Base-by-base conservation (phyloP, 1,139 yeast genomes). In the Pichia sp. region DNA sequence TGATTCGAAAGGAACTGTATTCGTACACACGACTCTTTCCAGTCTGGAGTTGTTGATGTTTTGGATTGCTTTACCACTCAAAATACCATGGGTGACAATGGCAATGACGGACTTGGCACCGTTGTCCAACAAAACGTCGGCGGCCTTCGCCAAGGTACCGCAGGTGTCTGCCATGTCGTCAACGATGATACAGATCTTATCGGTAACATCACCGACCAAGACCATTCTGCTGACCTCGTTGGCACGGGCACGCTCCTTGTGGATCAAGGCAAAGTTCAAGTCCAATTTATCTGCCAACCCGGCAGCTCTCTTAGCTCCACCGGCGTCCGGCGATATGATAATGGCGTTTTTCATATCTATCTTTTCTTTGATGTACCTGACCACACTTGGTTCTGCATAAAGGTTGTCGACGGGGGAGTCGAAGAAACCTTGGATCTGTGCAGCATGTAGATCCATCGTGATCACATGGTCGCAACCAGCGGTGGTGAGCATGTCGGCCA, bases 101-200 rank as follows among this genome's bases (percentile, higher is more conserved):
- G 98, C 98, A 66, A 93, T 86, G 47, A 93, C 98, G 58, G 85
- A 77, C 63, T 81, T 75, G 20, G 98, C 98, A 29, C 84, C 85
- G 67, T 91, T 87, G 49, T 84, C 87, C 59, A 92, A 72, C 58
- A 93, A 75, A 6, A 93, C 85, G 64, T 92, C 97, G 29, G 97
- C 97, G 45, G 99, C 98, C 74, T 92, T 93, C 59, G 92, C 95
- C 63, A 93, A 76, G 4, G 99, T 93, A 57, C 98, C 98, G 74
- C 98, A 93, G 27, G 99, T 93, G 70, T 93, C 99, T 50, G 98
- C 99, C 96, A 93, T 92, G 70, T 93, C 99, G 73, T 93, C 99
- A 47, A 93, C 95, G 62, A 93, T 82, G 56, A 93, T 79, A 73
- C 98, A 92, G 52, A 87, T 82, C 73, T 91, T 91, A 62, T 85